Base-by-base conservation (phyloP, 345 rosid genomes). In the Corymbia maculata region DNA sequence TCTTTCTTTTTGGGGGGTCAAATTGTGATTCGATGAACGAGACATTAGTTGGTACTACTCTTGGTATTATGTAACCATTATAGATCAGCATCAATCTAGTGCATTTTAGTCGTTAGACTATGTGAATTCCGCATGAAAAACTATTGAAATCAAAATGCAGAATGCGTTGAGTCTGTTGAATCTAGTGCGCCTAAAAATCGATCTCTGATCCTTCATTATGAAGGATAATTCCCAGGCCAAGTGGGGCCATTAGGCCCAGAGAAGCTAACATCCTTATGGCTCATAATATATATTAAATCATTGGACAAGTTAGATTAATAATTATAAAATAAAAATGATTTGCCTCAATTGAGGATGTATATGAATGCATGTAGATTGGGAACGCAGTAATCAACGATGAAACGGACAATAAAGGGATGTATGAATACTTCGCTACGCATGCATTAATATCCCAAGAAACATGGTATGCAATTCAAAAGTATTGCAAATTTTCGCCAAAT, bases 301-400 rank as follows among this genome's bases (percentile, higher is more conserved):
- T 61, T 61, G 8, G 68, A 61, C 68, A 61, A 61, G 16, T 61
- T 28, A 61, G 68, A 26, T 61, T 61, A 61, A 26, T 59, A 36
- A 36, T 26, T 52, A 8, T 8, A 22, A 57, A 57, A 24, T 4
- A 24, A 59, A 22, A 55, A 12, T 36, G 4, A 5, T 1, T 12
- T 14, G 15, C 26, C 30, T 61, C 11, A 28, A 61, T 2, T 28
- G 32, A 26, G 30, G 68, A 61, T 61, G 30, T 28, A 28, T 61
- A 61, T 26, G 68, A 15, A 61, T 2, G 8, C 57, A 16, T 89
- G 79, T 93, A 96, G 95, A 95, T 96, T 24, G 99, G 99, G 51
- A 97, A 97, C 89, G 97, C 98, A 2, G 98, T 91, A 90, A 95
- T 95, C 89, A 92, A 96, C 88, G 93, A 90, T 75, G 95, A 94